A percentile compares a stretch with the other conserved stretches of the same genome.
These are phyloP conservation scores for Nakaseomyces nivariensis DNA, from an alignment of 1,139 yeast species.

Conservation along the genomic window DNA sequence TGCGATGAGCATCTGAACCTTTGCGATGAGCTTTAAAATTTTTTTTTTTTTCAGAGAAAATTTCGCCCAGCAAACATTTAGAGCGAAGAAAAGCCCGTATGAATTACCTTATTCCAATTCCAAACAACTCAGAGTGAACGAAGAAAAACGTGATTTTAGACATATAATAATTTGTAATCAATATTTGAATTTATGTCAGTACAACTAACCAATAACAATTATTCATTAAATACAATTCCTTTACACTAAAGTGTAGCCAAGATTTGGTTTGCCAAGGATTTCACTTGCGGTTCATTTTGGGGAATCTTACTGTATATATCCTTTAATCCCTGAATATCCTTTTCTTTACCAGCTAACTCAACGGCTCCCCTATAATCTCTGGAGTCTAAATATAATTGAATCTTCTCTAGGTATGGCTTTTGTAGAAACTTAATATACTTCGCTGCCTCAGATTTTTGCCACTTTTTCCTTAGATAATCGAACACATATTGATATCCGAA, in stretches of 20 bases:
- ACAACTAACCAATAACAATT: no score
- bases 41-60: not conserved
- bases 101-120: not conserved
- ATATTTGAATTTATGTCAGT: no score
- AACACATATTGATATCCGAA: conserved; percentile 64
- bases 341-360: conserved; percentile 22
- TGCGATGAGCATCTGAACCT: conserved; percentile 1
- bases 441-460: conserved; percentile 23
- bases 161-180: no score
- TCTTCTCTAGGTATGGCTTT: conserved; percentile 18
- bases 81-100: not conserved
- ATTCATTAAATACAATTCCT: no score
- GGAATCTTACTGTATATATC: conserved; percentile 19
- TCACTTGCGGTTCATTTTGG: conserved; percentile 22
- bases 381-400: conserved; percentile 22
- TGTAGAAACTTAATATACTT: conserved; percentile 21
- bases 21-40: conserved; percentile 5
- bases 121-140: no score
- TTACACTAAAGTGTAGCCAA: conserved; percentile 7
- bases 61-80: not conserved
- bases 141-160: no score
- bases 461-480: conserved; percentile 15
- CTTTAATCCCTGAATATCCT: conserved; percentile 18
- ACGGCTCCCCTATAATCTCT: conserved; percentile 21
- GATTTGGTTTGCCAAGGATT: conserved; percentile 16